phyloP scores from a whole-genome alignment of 805 yeast genomes.

The Saccharomycopsis malanga region DNA sequence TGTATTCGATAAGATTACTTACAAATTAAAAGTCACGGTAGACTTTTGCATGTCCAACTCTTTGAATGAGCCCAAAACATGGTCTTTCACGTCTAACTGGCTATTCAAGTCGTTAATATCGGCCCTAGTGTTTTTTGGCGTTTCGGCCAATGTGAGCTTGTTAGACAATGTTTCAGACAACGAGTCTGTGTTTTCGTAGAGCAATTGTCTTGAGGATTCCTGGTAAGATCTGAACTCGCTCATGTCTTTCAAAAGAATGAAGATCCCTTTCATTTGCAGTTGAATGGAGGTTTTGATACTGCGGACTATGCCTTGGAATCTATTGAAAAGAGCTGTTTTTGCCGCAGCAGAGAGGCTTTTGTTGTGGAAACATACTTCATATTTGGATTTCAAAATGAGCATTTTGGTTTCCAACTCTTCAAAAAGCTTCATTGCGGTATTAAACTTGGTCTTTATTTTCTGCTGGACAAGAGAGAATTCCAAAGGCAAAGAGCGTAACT shows the following conservation, averaged over 20 bases:
- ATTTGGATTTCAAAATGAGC: conserved; percentile 6
- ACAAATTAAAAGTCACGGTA: too few species aligned
- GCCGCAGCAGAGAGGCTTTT: background rate
- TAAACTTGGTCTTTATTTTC: background rate
- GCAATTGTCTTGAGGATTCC: too few species aligned
- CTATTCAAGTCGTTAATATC: too few species aligned
- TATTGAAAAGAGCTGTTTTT: background rate
- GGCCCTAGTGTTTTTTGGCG: too few species aligned
- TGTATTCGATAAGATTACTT: too few species aligned
- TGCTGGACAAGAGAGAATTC: conserved; percentile 7
- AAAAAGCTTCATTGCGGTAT: background rate
- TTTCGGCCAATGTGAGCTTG: too few species aligned
- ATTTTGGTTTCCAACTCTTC: conserved; percentile 4
- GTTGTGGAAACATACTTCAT: background rate
- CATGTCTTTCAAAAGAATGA: background rate
- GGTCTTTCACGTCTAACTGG: too few species aligned
- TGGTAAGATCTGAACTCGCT: background rate
- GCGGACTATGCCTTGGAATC: background rate
- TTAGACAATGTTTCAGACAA: too few species aligned
- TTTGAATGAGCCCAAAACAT: too few species aligned
- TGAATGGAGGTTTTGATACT: background rate
- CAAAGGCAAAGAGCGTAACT: conserved; percentile 2
- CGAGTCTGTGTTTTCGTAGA: too few species aligned
- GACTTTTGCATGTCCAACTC: too few species aligned
- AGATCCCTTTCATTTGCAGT: background rate